phyloP scores from a whole-genome alignment of 1,139 yeast genomes.

The Saccharomyces hybrid region DNA sequence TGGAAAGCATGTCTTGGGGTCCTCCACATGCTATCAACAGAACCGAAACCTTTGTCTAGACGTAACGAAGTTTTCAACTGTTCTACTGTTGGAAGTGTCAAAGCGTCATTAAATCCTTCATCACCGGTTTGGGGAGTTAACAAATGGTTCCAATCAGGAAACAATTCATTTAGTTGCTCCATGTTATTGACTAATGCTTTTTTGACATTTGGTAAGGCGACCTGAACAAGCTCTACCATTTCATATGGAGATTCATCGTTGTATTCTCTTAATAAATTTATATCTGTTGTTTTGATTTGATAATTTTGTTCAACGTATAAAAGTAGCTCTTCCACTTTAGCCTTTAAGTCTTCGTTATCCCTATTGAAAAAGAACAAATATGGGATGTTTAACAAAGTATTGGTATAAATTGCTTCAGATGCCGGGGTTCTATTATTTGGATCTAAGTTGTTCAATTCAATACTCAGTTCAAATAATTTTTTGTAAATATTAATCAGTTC shows the following conservation, averaged over 20 bases:
- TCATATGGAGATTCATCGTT: conserved; percentile 44
- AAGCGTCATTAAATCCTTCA: conserved; percentile 30
- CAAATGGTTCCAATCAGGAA: conserved; percentile 27
- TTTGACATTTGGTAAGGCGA: conserved; percentile 51
- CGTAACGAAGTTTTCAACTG: conserved; percentile 31
- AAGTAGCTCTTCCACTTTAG: conserved; percentile 40
- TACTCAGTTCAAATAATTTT: conserved; percentile 49
- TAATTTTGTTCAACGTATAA: conserved; percentile 36
- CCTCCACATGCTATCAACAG: conserved; percentile 45
- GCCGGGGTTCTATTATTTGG: conserved; percentile 43
- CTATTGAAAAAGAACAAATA: conserved; percentile 49
- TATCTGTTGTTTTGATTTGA: conserved; percentile 15
- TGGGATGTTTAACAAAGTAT: conserved; percentile 62
- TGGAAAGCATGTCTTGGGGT: conserved; percentile 58
- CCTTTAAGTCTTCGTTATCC: conserved; percentile 32
- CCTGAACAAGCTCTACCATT: conserved; percentile 43
- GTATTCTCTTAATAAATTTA: conserved; percentile 23
- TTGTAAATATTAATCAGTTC: conserved; percentile 46
- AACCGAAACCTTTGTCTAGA: conserved; percentile 34
- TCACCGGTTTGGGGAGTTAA: conserved; percentile 23
- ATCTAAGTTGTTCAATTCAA: conserved; percentile 43
- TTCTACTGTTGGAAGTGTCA: conserved; percentile 33
- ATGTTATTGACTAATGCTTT: conserved; percentile 32
- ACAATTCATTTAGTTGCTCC: conserved; percentile 32
- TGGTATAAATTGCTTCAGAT: conserved; percentile 63